Evolutionary conservation across 805 yeast genomes (phyloP).

Genomic region (Kazachstania psychrophila): DNA sequence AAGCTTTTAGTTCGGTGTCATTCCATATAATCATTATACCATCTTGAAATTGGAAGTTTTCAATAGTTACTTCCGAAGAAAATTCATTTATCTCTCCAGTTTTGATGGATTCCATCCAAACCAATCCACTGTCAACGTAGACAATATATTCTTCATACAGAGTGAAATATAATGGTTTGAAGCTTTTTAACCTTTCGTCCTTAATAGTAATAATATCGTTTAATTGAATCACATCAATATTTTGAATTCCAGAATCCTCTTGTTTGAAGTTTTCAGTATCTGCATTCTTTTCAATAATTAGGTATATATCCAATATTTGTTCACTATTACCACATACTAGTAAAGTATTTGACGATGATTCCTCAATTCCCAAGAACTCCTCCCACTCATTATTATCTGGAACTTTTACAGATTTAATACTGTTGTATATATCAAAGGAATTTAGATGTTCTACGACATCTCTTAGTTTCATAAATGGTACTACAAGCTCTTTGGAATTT

Average conservation of each 20-base stretch:
- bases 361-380: slow-evolving; percentile 1
- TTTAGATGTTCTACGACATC: background rate
- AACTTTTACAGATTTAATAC: background rate
- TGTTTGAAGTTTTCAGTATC: no score
- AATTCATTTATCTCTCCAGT: background rate
- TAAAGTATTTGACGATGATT: background rate
- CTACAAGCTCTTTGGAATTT: background rate
- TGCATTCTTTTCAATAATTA: slow-evolving; percentile 10
- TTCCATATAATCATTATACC: slow-evolving; percentile 4
- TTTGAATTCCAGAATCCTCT: background rate
- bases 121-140: background rate
- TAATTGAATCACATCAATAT: background rate
- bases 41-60: background rate
- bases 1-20: background rate
- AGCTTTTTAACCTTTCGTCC: background rate
- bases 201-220: background rate
- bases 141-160: background rate
- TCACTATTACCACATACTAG: background rate
- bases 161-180: background rate
- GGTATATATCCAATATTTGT: slow-evolving; percentile 2
- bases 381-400: background rate
- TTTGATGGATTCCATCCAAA: background rate
- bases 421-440: slow-evolving; percentile 1
- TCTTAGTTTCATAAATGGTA: slow-evolving; percentile 1
- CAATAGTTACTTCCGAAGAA: background rate